A percentile compares a stretch with the other conserved stretches of the same genome.
These are phyloP conservation scores for Salvia rosmarinus DNA, from an alignment of 257 asterid species.

Conservation along the genomic window DNA sequence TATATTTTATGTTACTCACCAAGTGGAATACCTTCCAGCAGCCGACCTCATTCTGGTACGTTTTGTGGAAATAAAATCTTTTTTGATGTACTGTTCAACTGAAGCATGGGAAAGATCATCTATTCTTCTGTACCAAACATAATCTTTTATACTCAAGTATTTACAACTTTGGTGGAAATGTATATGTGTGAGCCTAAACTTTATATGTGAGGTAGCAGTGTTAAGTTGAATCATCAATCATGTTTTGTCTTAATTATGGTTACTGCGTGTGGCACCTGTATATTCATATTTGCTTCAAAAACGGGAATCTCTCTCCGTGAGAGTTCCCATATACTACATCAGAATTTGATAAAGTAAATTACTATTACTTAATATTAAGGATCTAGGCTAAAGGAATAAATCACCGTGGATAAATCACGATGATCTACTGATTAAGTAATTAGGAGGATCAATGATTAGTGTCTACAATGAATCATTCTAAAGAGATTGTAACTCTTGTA, in stretches of 20 bases:
- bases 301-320: too few relatives aligned
- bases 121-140: neutral
- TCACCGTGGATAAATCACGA: too few relatives aligned
- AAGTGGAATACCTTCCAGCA: conserved; percentile 94
- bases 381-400: too few relatives aligned
- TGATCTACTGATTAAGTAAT: too few relatives aligned
- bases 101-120: conserved; percentile 5
- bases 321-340: too few relatives aligned
- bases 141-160: neutral
- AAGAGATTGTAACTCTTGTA: too few relatives aligned
- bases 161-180: neutral
- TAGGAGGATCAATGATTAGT: too few relatives aligned
- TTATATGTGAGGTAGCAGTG: neutral
- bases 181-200: neutral
- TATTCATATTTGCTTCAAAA: too few relatives aligned
- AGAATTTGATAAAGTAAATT: too few relatives aligned
- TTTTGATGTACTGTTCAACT: conserved; percentile 11
- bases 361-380: too few relatives aligned
- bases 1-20: conserved; percentile 86
- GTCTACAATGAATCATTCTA: too few relatives aligned
- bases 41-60: conserved; percentile 92
- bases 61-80: neutral
- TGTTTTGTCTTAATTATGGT: neutral
- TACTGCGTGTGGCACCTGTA: too few relatives aligned
- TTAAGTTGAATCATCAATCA: neutral